Evolutionary conservation across 352 stramenopile species (phyloP).

Genomic region (Pythium guiyangense): DNA sequence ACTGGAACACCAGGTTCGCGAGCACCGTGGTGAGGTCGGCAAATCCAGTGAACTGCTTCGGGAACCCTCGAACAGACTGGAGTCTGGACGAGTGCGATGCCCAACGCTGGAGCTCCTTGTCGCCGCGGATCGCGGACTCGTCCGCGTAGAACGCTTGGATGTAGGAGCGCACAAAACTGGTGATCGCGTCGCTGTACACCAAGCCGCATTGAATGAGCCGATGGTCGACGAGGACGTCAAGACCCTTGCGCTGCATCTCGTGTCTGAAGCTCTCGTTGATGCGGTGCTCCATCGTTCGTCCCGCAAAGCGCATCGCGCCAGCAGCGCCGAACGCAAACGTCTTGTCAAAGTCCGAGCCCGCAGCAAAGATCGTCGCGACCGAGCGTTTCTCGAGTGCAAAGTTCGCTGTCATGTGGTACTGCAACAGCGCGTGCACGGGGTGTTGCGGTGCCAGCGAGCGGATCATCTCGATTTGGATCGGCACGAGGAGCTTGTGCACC

Average conservation of each 20-base stretch:
- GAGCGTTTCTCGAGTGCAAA: slow-evolving; percentile 36
- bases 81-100: slow-evolving; percentile 21
- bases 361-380: slow-evolving; percentile 19
- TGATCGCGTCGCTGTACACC: slow-evolving; percentile 28
- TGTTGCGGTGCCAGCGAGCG: slow-evolving; percentile 24
- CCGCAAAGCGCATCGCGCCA: slow-evolving; percentile 24
- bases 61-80: slow-evolving; percentile 28
- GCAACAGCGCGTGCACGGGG: slow-evolving; percentile 31
- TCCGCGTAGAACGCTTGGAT: slow-evolving; percentile 28
- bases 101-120: slow-evolving; percentile 46
- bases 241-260: slow-evolving; percentile 19
- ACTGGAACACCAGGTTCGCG: slow-evolving; percentile 35
- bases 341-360: slow-evolving; percentile 26
- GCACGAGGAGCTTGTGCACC: slow-evolving; percentile 25
- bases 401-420: slow-evolving; percentile 32
- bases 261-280: slow-evolving; percentile 21
- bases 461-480: slow-evolving; percentile 37
- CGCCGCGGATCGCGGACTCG: slow-evolving; percentile 16
- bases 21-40: slow-evolving; percentile 20
- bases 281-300: slow-evolving; percentile 1
- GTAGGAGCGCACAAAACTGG: slow-evolving; percentile 33
- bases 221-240: slow-evolving; percentile 16
- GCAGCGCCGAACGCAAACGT: slow-evolving; percentile 29
- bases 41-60: slow-evolving; percentile 13
- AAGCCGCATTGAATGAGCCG: slow-evolving; percentile 19